Conservation (phyloP, 495 filamentous ascomycete species). For the Talaromyces proteolyticus region DNA sequence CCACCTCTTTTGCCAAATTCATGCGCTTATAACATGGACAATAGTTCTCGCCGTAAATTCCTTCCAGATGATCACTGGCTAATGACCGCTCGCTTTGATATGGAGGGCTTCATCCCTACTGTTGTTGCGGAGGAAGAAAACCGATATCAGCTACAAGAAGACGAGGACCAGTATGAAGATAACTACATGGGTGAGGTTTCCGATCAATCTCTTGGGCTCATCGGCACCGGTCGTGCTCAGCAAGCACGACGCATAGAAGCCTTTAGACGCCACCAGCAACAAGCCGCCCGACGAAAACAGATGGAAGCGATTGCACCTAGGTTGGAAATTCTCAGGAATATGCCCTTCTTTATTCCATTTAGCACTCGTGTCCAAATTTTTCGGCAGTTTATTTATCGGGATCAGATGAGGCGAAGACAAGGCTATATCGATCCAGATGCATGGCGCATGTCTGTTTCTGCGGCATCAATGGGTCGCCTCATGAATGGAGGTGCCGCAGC, state of each 20-base stretch:
- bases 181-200: slow-evolving; percentile 23
- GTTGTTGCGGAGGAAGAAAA: slow-evolving; percentile 88
- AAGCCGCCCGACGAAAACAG: slow-evolving; percentile 57
- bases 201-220: slow-evolving; percentile 27
- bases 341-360: slow-evolving; percentile 97
- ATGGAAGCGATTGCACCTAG: slow-evolving; percentile 74
- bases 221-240: slow-evolving; percentile 47
- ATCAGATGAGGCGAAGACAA: slow-evolving; percentile 70
- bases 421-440: slow-evolving; percentile 72
- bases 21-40: slow-evolving; percentile 6
- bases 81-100: slow-evolving; percentile 87
- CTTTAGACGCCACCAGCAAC: slow-evolving; percentile 55
- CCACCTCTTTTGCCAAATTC: not conserved
- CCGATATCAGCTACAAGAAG: slow-evolving; percentile 59
- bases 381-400: slow-evolving; percentile 78
- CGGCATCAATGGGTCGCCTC: slow-evolving; percentile 29
- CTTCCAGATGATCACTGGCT: slow-evolving; percentile 82
- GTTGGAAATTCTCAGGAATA: slow-evolving; percentile 85
- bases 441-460: slow-evolving; percentile 64
- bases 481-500: slow-evolving; percentile 22
- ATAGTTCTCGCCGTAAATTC: slow-evolving; percentile 74
- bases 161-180: slow-evolving; percentile 43
- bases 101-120: slow-evolving; percentile 80
- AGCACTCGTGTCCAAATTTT: slow-evolving; percentile 89
- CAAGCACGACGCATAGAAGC: slow-evolving; percentile 45